Conservation (phyloP, 805 yeast genomes). For the Hermanozyma aechmeae region DNA sequence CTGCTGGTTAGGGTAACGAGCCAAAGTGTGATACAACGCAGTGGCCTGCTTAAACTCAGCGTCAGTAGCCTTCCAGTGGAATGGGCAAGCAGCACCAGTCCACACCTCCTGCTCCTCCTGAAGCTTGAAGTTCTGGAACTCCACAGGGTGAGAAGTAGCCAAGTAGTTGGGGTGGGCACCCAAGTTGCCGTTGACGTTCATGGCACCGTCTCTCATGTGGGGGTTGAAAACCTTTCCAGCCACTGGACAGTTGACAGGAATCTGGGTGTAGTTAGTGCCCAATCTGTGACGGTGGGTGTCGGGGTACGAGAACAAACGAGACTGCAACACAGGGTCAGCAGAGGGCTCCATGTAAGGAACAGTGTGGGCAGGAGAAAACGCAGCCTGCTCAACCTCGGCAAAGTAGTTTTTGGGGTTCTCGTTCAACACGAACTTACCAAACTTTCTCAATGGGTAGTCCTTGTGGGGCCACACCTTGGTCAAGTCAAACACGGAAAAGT, state of each 20-base stretch:
- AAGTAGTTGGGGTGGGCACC: constrained; percentile 74
- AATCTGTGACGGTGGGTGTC: constrained; percentile 82
- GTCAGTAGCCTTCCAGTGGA: constrained; percentile 73
- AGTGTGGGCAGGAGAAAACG: constrained; percentile 79
- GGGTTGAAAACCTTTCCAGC: constrained; percentile 43
- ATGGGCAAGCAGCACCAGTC: constrained; percentile 75
- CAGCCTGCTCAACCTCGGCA: constrained; percentile 82
- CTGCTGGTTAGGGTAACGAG: constrained; percentile 75
- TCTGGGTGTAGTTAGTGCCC: constrained; percentile 69
- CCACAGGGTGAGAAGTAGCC: constrained; percentile 44
- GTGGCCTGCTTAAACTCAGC: constrained; percentile 77
- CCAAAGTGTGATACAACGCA: constrained; percentile 69
- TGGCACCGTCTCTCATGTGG: constrained; percentile 74
- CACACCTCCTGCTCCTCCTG: constrained; percentile 72
- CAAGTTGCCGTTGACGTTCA: constrained; percentile 52
- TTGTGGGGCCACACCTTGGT: constrained; percentile 90
- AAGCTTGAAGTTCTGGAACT: constrained; percentile 34
- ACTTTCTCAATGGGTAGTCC: constrained; percentile 77
- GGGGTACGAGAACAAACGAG: constrained; percentile 73
- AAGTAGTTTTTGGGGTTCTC: constrained; percentile 82
- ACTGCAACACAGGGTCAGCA: constrained; percentile 77
- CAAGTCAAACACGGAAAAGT: constrained; percentile 80
- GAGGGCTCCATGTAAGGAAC: constrained; percentile 77
- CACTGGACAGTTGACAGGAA: constrained; percentile 84
- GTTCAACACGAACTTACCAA: constrained; percentile 71